Conservation (phyloP, 345 rosid genomes). For the Citrus hindsii region DNA sequence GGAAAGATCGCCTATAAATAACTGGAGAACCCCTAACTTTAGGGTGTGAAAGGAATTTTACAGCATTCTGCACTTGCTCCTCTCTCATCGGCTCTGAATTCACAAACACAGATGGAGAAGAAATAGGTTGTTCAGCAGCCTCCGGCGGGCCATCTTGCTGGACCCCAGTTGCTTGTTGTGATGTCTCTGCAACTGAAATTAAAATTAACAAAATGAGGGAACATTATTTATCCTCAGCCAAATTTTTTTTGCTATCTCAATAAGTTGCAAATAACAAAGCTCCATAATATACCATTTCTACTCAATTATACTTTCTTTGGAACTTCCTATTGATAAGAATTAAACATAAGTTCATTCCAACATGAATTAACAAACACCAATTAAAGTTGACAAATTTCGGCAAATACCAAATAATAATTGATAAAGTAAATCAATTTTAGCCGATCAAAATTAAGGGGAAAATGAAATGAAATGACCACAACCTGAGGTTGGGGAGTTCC, state of each 20-base stretch:
- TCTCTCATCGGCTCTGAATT: slow-evolving; percentile 90
- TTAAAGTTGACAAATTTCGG: background rate
- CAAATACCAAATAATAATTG: background rate
- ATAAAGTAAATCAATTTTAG: background rate
- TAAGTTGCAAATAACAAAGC: background rate
- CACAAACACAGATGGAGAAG: slow-evolving; percentile 64
- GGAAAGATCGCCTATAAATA: slow-evolving; percentile 84
- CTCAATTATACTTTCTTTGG: background rate
- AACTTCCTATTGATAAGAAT: background rate
- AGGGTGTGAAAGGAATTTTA: slow-evolving; percentile 94
- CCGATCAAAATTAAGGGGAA: background rate
- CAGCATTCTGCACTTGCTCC: slow-evolving; percentile 93
- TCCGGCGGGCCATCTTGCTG: slow-evolving; percentile 49
- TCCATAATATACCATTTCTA: background rate
- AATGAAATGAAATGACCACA: background rate
- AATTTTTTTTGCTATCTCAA: too few species aligned
- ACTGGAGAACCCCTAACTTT: slow-evolving; percentile 91
- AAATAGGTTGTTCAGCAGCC: slow-evolving; percentile 30
- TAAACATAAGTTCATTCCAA: background rate
- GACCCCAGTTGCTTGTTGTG: slow-evolving; percentile 39
- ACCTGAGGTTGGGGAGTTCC: slow-evolving; percentile 33
- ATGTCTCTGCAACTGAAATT: slow-evolving; percentile 38
- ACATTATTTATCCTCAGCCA: background rate
- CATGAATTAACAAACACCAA: background rate
- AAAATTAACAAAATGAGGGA: background rate